A percentile compares a stretch with the other conserved stretches of the same genome.
phyloP scores from a whole-genome alignment of 2,329 filamentous ascomycete genomes.

The Diaporthe citrichinensis region DNA sequence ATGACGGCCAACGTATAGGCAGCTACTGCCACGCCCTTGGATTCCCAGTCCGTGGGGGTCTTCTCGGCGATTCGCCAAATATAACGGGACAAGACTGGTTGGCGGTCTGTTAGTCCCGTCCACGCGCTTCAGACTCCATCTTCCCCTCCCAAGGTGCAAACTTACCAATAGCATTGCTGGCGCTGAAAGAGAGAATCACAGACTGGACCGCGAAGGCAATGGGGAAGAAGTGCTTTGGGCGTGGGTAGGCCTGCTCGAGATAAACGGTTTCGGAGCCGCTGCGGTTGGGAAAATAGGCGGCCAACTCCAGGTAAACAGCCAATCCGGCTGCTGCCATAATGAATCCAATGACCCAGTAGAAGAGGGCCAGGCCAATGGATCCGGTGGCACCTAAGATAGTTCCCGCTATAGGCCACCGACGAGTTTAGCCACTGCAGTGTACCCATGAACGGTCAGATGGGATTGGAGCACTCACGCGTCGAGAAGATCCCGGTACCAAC shows the following conservation, averaged over 20 bases:
- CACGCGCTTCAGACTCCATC: too few relatives aligned
- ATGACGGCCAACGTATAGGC: slow-evolving; percentile 26
- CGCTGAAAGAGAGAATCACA: slow-evolving; percentile 70
- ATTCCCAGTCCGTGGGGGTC: slow-evolving; percentile 21
- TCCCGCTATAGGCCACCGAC: neutral
- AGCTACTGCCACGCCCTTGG: slow-evolving; percentile 28
- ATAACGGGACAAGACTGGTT: slow-evolving; percentile 20
- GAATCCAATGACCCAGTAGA: slow-evolving; percentile 31
- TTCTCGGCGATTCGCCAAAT: slow-evolving; percentile 16
- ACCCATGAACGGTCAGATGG: too few relatives aligned
- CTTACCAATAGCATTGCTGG: slow-evolving; percentile 67
- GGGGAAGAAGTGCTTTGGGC: slow-evolving; percentile 69
- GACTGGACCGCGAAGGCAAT: slow-evolving; percentile 68
- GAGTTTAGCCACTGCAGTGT: neutral
- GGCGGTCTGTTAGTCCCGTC: neutral
- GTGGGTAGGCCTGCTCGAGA: slow-evolving; percentile 70
- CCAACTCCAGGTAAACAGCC: slow-evolving; percentile 32
- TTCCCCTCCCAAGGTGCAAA: neutral
- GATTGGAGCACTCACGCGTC: neutral
- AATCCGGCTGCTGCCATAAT: slow-evolving; percentile 32
- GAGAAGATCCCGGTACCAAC: slow-evolving; percentile 73
- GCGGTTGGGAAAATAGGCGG: slow-evolving; percentile 58
- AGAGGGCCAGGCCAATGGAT: slow-evolving; percentile 23
- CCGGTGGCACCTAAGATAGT: slow-evolving; percentile 5
- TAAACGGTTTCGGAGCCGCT: slow-evolving; percentile 71